Evolutionary conservation across 805 yeast species (phyloP), one percentile per base, ranked within the genome.

Genomic region (Brettanomyces sp.): DNA sequence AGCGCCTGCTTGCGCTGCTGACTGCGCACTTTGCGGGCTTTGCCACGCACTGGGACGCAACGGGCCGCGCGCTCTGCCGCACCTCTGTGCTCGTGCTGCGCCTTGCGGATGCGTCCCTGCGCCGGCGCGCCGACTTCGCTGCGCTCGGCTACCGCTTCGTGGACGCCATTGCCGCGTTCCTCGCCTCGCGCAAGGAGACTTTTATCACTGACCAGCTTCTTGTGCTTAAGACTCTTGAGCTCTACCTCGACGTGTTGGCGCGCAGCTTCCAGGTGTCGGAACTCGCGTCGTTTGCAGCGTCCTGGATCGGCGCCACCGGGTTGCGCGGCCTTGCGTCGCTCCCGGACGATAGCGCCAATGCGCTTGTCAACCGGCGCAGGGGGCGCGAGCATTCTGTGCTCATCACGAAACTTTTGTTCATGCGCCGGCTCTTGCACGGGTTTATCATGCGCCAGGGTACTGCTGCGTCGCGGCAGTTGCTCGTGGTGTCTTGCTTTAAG

Each of bases 41-140:
- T 13, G 69, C 68, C 37, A 61, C 68, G 3, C 76, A 70, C 42
- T 82, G 89, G 88, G 77, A 69, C 57, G 70, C 78, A 35, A 68
- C 76, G 41, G 80, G 85, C 4, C 69, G 87, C 56, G 76, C 85
- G 0, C 63, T 80, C 37, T 81, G 87, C 53, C 73, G 89, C 43
- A 69, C 77, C 8, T 69, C 78, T 18, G 69, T 78, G 4, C 64
- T 79, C 41, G 55, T 83, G 38, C 57, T 82, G 44, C 72, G 71
- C 48, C 47, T 74, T 5, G 62, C 77, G 2, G 57, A 63, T 3
- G 43, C 36, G 5, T 50, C 54, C 24, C 44, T 48, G 3, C 35
- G 30, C 1, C 46, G 52, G 35, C 11, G 30, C 1, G n/a, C 35
- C 3, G 35, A 42, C 4, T 60, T 59, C 28, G 46, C 47, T 7